phyloP scores from a whole-genome alignment of 78 protist species.

The Planoprotostelium fungivorum region DNA sequence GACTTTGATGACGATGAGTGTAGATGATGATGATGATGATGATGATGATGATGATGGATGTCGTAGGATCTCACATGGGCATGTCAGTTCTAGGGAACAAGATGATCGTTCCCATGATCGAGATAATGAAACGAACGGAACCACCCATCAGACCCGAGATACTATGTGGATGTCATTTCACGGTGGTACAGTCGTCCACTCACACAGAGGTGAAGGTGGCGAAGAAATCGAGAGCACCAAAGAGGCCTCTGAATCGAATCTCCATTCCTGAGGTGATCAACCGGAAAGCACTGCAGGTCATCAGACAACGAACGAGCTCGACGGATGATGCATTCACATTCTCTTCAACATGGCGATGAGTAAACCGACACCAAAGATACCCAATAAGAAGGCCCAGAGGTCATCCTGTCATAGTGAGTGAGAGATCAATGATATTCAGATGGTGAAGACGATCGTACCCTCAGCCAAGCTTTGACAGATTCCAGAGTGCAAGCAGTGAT shows the following conservation, averaged over 20 bases:
- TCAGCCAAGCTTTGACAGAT: not conserved
- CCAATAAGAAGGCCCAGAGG: not conserved
- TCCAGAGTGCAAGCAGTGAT: not conserved
- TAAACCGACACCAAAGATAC: not conserved
- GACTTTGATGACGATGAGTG: too few relatives aligned
- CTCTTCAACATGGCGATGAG: not conserved
- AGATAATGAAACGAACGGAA: not conserved
- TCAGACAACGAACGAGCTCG: not conserved
- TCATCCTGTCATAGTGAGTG: too few relatives aligned
- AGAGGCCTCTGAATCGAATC: not conserved
- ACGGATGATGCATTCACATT: not conserved
- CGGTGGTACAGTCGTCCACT: not conserved
- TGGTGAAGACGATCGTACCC: too few relatives aligned
- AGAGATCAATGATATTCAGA: too few relatives aligned
- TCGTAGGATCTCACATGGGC: too few relatives aligned
- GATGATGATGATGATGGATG: too few relatives aligned
- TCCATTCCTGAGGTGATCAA: not conserved
- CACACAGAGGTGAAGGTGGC: not conserved
- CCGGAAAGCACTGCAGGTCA: not conserved
- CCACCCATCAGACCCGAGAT: not conserved
- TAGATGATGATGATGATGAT: too few relatives aligned
- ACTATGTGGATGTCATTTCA: not conserved
- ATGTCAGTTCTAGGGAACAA: not conserved
- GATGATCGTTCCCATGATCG: not conserved
- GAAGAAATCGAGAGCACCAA: not conserved